These are phyloP conservation scores for Oryza australiensis DNA, from an alignment of 176 grass and related monocot genomes.

Conservation along the genomic window DNA sequence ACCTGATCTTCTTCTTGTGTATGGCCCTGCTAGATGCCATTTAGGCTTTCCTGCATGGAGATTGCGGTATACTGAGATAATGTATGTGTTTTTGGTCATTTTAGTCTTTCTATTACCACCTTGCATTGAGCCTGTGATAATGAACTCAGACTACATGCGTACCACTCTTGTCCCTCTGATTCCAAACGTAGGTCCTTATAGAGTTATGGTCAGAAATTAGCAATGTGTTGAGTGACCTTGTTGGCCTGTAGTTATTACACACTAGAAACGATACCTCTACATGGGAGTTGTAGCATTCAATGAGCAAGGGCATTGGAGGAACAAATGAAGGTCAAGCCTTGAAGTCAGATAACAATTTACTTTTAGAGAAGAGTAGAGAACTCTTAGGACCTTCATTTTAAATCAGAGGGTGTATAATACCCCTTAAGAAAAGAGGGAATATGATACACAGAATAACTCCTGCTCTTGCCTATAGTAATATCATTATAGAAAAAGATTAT, in stretches of 20 bases:
- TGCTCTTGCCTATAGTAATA: not conserved
- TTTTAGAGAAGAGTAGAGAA: not conserved
- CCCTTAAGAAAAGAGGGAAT: not conserved
- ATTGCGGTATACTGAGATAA: conserved; percentile 92
- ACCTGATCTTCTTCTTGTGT: conserved; percentile 89
- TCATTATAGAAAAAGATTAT: conserved; percentile 14
- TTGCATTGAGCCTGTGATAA: not conserved
- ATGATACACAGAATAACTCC: conserved; percentile 21
- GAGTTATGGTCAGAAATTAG: not conserved
- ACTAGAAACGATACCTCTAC: not conserved
- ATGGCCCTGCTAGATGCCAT: conserved; percentile 83
- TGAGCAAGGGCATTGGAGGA: not conserved
- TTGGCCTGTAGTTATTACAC: not conserved
- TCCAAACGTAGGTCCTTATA: not conserved
- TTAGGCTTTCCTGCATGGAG: conserved; percentile 97
- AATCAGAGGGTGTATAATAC: not conserved
- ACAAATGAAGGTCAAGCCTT: not conserved
- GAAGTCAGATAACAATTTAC: not conserved
- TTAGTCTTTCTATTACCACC: not conserved
- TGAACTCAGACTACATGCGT: conserved; percentile 18
- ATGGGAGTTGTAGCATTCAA: not conserved
- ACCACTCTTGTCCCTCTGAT: not conserved
- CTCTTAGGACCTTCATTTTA: not conserved
- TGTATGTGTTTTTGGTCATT: conserved; percentile 56
- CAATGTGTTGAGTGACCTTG: not conserved